Base-by-base conservation (phyloP, 1,284 basidiomycete genomes). In the Cutaneotrichosporon spelunceum region DNA sequence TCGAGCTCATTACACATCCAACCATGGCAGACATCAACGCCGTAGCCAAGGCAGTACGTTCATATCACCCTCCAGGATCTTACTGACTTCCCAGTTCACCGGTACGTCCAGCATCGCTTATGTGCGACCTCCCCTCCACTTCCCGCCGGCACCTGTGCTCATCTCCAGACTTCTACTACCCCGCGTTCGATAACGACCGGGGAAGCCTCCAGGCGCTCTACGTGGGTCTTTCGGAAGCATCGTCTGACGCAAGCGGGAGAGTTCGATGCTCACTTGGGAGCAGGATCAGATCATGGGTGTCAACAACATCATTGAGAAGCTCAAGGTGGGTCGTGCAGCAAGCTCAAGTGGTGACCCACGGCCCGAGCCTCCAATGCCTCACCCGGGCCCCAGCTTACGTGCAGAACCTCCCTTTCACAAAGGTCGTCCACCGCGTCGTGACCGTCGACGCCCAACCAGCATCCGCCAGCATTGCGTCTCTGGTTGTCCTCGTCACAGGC, bases 181-280 rank as follows among this genome's bases (percentile, higher is more conserved):
- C 72, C 60, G 75, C 74, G 24, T 78, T 80, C 66, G 74, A 78
- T 65, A 50, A 61, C 39, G 71, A 78, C 65, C 68, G 79, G 60
- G 67, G 70, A 19, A 68, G 64, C 10, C 70, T 80, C 27, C 65
- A 70, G 14, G 66, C 68, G 57, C 74, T 80, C 61, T 80, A 79
- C 72, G 79, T 79, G 49, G 24, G 78, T 71, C 13, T 26, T 24
- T 16, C 23, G 23, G 47, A 26, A 16, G 33, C 14, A 33, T 7
- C 30, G 49, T 29, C 55, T 53, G 26, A 63, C 54, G 10, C 24
- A 75, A 98, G 95, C 86, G 93, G 66, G 81, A 83, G 30, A 65
- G 77, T 57, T 98, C 94, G 24, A 97, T 96, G 91, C 82, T 99
- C 72, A 87, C 89, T 11, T 99, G 87, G 81, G 94, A 99, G 81